These are phyloP conservation scores for Pseudogymnoascus sp. DNA, from an alignment of 2,329 filamentous ascomycete genomes.

Conservation along the genomic window DNA sequence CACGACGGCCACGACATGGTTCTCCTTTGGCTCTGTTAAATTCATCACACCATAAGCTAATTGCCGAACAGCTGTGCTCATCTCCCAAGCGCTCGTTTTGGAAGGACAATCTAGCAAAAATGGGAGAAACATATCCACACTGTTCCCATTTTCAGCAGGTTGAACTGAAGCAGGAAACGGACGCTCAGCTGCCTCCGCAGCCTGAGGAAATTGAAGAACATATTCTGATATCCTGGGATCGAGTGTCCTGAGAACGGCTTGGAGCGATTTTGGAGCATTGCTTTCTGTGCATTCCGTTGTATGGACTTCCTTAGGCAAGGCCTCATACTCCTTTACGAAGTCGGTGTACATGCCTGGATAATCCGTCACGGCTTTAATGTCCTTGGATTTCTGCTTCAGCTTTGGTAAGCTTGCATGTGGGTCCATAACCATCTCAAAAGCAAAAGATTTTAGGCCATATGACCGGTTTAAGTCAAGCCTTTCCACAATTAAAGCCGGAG, in stretches of 20 bases:
- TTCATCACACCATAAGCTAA: slow-evolving; percentile 51
- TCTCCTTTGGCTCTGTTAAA: slow-evolving; percentile 24
- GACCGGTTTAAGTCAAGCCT: slow-evolving; percentile 36
- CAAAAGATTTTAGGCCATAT: slow-evolving; percentile 34
- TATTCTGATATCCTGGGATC: slow-evolving; percentile 48
- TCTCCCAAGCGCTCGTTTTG: slow-evolving; percentile 52
- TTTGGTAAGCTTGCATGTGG: slow-evolving; percentile 22
- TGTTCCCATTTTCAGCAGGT: slow-evolving; percentile 16
- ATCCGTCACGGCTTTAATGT: slow-evolving; percentile 16
- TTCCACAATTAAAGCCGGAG: slow-evolving; percentile 38
- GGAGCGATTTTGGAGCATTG: slow-evolving; percentile 9
- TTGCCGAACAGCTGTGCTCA: slow-evolving; percentile 43
- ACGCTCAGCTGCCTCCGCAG: slow-evolving; percentile 22
- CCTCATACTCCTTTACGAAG: slow-evolving; percentile 26
- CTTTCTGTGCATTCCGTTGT: not conserved
- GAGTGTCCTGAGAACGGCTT: slow-evolving; percentile 23
- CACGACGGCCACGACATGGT: slow-evolving; percentile 20
- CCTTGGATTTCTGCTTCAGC: slow-evolving; percentile 21
- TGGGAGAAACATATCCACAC: slow-evolving; percentile 54
- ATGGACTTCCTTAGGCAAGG: not conserved
- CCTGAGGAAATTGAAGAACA: slow-evolving; percentile 35
- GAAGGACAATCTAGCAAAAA: slow-evolving; percentile 52
- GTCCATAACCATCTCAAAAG: slow-evolving; percentile 28
- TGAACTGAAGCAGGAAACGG: slow-evolving; percentile 22
- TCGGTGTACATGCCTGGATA: slow-evolving; percentile 18